phyloP scores from a whole-genome alignment of 768 basidiomycete genomes.

The Boletellus ananas region DNA sequence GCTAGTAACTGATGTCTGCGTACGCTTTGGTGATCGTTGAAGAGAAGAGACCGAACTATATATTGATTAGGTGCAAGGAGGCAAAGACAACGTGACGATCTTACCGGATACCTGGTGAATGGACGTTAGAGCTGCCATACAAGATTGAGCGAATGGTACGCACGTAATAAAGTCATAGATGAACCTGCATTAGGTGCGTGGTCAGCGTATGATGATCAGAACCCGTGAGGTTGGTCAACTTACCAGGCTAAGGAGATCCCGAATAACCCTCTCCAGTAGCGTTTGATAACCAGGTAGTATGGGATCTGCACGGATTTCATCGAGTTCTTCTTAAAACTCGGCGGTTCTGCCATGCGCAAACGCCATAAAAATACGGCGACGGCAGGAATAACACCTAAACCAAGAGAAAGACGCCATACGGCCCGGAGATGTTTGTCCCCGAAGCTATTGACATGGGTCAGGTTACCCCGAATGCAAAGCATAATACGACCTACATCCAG shows the following conservation, averaged over 20 bases:
- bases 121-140: neutral
- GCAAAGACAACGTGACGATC: constrained; percentile 21
- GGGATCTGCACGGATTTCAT: constrained; percentile 77
- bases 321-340: constrained; percentile 66
- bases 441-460: constrained; percentile 43
- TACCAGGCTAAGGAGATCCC: constrained; percentile 79
- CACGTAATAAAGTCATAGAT: constrained; percentile 79
- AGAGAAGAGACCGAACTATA: constrained; percentile 76
- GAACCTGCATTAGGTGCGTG: constrained; percentile 41
- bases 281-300: constrained; percentile 68
- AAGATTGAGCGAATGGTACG: constrained; percentile 22
- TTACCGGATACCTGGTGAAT: constrained; percentile 55
- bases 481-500: constrained; percentile 65
- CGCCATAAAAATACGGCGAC: constrained; percentile 84
- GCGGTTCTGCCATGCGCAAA: constrained; percentile 77
- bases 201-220: neutral
- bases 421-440: constrained; percentile 76
- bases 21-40: constrained; percentile 70
- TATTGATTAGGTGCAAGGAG: neutral
- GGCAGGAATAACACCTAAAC: constrained; percentile 80
- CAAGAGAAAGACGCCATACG: constrained; percentile 85
- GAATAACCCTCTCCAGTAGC: constrained; percentile 73
- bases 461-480: neutral
- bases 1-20: constrained; percentile 11
- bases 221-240: constrained; percentile 1